A percentile compares a stretch with the other conserved stretches of the same genome.
Evolutionary conservation across 257 asterid species (phyloP).

Genomic region (Thymus quinquecostatus): DNA sequence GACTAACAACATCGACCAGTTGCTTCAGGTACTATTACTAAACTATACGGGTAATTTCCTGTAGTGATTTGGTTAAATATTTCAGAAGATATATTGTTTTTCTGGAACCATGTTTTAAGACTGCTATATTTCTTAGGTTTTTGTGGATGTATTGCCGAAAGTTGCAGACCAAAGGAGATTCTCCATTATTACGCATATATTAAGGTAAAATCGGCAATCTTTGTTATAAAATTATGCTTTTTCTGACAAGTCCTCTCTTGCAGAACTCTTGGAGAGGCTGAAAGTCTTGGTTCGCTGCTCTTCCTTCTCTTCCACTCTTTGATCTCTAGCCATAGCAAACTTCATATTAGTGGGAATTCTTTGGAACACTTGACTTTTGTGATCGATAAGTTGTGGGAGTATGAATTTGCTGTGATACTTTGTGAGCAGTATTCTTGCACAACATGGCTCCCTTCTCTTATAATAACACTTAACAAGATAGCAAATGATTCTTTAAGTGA

Average conservation of each 20-base stretch:
- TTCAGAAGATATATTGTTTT: constrained; percentile 17
- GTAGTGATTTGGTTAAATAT: not conserved
- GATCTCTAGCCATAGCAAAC: constrained; percentile 51
- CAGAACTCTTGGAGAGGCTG: constrained; percentile 86
- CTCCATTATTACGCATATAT: constrained; percentile 59
- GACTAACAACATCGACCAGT: constrained; percentile 53
- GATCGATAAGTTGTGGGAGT: constrained; percentile 74
- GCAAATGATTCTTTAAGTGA: constrained; percentile 43
- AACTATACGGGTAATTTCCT: constrained; percentile 11
- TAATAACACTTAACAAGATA: constrained; percentile 60
- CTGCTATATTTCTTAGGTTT: constrained; percentile 55
- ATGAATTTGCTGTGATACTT: constrained; percentile 63
- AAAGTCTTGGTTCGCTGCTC: constrained; percentile 74
- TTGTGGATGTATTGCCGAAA: constrained; percentile 74
- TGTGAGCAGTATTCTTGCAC: constrained; percentile 78
- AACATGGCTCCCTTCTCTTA: constrained; percentile 81
- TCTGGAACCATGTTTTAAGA: constrained; percentile 26
- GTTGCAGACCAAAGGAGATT: constrained; percentile 74
- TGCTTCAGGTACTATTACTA: constrained; percentile 73
- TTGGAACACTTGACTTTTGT: constrained; percentile 42
- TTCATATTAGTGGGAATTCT: constrained; percentile 41
- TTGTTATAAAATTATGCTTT: constrained; percentile 23
- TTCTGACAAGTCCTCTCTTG: constrained; percentile 45
- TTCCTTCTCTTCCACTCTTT: constrained; percentile 72
- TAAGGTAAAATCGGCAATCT: constrained; percentile 55